Evolutionary conservation across 108 stramenopile genomes (phyloP).

Genomic region (Cyclostephanos tholiformis): DNA sequence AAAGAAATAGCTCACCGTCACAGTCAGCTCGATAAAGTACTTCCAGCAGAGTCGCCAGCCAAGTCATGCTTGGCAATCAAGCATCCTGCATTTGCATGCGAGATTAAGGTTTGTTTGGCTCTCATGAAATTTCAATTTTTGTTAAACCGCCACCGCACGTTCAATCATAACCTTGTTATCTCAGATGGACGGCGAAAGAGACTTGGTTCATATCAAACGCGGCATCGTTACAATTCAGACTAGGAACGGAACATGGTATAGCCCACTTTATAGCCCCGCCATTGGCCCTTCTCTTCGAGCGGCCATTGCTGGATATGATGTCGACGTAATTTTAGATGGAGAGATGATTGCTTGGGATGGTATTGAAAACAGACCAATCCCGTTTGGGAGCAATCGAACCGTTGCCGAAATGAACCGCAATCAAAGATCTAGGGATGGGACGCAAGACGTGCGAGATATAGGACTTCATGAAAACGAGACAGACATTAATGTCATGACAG

Average conservation of each 20-base stretch:
- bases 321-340: conserved; percentile 85
- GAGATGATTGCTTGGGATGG: conserved; percentile 83
- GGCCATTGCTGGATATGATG: conserved; percentile 60
- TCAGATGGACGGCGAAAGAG: conserved; percentile 79
- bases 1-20: conserved; percentile 55
- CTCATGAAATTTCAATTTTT: background rate
- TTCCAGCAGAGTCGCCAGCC: conserved; percentile 33
- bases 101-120: conserved; percentile 55
- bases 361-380: conserved; percentile 54
- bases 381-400: conserved; percentile 78
- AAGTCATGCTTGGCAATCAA: conserved; percentile 58
- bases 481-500: conserved; percentile 46
- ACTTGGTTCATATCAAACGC: conserved; percentile 66
- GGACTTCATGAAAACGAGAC: conserved; percentile 58
- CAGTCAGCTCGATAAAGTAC: conserved; percentile 31
- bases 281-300: conserved; percentile 75
- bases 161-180: background rate
- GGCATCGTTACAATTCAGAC: conserved; percentile 64
- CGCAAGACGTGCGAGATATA: conserved; percentile 68
- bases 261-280: conserved; percentile 73
- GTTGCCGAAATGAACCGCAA: conserved; percentile 66
- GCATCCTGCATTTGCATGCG: conserved; percentile 76
- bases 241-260: conserved; percentile 50
- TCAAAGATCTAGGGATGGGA: conserved; percentile 52
- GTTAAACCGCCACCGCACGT: background rate